Percentiles rank a stretch among this genome's conserved stretches.
phyloP scores from a whole-genome alignment of 2,329 filamentous ascomycete species.

The Pezicula carpinea region DNA sequence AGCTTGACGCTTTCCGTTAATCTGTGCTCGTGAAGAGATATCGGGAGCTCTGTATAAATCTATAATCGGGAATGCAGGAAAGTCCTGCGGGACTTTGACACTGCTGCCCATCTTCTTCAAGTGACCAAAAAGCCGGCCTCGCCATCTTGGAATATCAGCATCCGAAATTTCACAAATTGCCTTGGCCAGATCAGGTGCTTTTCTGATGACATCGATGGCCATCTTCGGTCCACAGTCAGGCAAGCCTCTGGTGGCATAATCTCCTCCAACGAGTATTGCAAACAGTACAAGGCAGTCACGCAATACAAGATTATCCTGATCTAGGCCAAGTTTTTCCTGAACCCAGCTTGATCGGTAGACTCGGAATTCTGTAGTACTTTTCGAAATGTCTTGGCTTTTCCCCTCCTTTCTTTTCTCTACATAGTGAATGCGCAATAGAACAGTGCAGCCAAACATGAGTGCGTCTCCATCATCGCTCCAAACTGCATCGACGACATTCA shows the following conservation, averaged over 20 bases:
- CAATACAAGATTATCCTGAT: neutral
- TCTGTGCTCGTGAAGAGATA: neutral
- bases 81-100: conserved; percentile 3
- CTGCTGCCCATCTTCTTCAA: conserved; percentile 1
- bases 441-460: conserved; percentile 74
- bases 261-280: neutral
- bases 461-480: conserved; percentile 93
- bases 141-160: neutral
- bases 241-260: neutral
- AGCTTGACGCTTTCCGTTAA: neutral
- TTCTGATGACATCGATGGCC: conserved; percentile 1
- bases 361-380: conserved; percentile 2
- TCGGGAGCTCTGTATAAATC: neutral
- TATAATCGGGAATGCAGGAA: conserved; percentile 1
- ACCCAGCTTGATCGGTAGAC: neutral
- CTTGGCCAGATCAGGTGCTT: conserved; percentile 3
- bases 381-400: neutral
- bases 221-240: neutral
- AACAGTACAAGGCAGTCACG: neutral
- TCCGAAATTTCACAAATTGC: conserved; percentile 2
- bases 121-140: neutral
- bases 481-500: conserved; percentile 81
- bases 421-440: conserved; percentile 29
- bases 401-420: neutral
- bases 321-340: neutral